These are phyloP conservation scores for Fusarium sp. DNA, from an alignment of 2,329 filamentous ascomycete genomes.

Conservation along the genomic window DNA sequence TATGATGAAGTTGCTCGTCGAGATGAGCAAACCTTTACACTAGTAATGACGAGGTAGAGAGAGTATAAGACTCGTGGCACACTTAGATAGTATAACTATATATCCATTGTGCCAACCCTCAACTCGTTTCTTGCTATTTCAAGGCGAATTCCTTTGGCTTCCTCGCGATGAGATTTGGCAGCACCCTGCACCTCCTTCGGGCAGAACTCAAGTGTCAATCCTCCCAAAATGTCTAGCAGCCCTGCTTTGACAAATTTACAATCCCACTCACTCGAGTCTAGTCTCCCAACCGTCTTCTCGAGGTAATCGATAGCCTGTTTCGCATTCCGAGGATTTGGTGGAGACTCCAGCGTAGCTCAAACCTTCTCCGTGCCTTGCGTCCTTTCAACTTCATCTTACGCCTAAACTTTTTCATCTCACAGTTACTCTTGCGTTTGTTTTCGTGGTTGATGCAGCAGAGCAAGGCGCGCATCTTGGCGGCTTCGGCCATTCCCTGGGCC, in stretches of 20 bases:
- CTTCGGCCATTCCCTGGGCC: background rate
- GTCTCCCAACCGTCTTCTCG: background rate
- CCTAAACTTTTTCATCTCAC: background rate
- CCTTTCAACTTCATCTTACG: background rate
- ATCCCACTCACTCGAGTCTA: background rate
- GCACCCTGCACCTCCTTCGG: background rate
- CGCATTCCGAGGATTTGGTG: background rate
- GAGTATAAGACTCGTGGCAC: too few relatives aligned
- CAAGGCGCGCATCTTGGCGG: background rate
- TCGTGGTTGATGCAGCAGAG: background rate
- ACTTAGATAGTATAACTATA: too few relatives aligned
- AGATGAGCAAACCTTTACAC: background rate
- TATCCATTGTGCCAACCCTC: too few relatives aligned
- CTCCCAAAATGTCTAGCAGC: background rate
- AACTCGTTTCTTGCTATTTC: background rate
- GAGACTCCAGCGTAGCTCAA: background rate
- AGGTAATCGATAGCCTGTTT: background rate
- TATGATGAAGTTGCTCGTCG: background rate
- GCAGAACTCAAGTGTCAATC: background rate
- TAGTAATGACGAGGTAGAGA: background rate
- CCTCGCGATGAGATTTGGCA: background rate
- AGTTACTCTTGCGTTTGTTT: background rate
- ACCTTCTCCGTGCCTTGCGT: background rate
- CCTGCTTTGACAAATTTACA: background rate
- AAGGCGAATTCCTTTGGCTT: background rate